phyloP scores from a whole-genome alignment of 2,329 filamentous ascomycete species.

The Blastomyces gilchristii region DNA sequence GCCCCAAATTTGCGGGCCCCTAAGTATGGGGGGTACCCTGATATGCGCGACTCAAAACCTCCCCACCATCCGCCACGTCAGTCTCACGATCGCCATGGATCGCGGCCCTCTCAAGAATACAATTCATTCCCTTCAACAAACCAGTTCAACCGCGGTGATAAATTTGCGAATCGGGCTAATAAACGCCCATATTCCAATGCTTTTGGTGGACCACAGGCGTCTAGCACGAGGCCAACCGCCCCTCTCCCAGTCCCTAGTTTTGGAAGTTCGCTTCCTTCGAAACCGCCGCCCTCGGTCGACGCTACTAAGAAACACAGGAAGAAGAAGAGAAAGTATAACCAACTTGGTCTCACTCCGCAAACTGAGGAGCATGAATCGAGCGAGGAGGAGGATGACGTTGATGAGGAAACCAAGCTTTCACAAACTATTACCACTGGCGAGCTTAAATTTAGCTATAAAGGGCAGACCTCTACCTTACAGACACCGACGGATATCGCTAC shows the following conservation, averaged over 20 bases:
- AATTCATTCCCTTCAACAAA: constrained; percentile 15
- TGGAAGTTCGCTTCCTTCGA: constrained; percentile 31
- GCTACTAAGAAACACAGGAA: constrained; percentile 31
- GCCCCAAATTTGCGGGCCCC: constrained; percentile 35
- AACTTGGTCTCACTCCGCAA: constrained; percentile 39
- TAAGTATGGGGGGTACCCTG: constrained; percentile 36
- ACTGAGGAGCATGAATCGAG: constrained; percentile 38
- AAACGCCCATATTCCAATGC: constrained; percentile 32
- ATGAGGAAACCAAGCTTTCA: constrained; percentile 37
- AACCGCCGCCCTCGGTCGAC: constrained; percentile 31
- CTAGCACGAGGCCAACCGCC: constrained; percentile 26
- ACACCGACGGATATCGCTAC: constrained; percentile 58
- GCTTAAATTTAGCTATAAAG: constrained; percentile 47
- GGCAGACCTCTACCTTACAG: constrained; percentile 44
- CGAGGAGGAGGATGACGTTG: constrained; percentile 36
- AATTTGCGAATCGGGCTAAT: constrained; percentile 18
- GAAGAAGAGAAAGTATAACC: constrained; percentile 35
- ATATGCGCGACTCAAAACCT: constrained; percentile 24
- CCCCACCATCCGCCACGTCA: background rate
- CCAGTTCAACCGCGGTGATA: constrained; percentile 13
- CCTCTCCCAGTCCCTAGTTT: constrained; percentile 39
- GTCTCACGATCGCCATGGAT: constrained; percentile 9
- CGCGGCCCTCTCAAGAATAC: constrained; percentile 19
- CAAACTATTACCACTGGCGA: constrained; percentile 18
- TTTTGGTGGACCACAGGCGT: constrained; percentile 13